A percentile compares a stretch with the other conserved stretches of the same genome.
Evolutionary conservation across 176 grass and related monocot genomes (phyloP).

Genomic region (Triticum monococcum): DNA sequence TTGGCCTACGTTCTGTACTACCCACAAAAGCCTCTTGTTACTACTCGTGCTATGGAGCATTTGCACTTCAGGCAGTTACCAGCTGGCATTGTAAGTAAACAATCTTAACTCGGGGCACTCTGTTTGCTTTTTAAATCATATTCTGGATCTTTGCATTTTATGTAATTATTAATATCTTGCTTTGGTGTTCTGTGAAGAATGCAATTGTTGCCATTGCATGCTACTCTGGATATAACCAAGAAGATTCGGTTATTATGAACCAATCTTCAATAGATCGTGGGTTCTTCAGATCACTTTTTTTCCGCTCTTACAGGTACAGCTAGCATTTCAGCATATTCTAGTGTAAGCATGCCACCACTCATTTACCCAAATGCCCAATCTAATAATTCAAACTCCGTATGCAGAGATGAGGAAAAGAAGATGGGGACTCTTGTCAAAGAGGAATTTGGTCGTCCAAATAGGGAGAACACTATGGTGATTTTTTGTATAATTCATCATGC

Average conservation of each 20-base stretch:
- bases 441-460: conserved; percentile 94
- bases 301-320: conserved; percentile 87
- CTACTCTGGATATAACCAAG: conserved; percentile 99
- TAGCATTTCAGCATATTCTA: conserved; percentile 8
- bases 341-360: background rate
- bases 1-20: conserved; percentile 98
- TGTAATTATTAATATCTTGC: conserved; percentile 28
- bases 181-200: conserved; percentile 65
- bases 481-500: conserved; percentile 10
- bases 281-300: conserved; percentile 94
- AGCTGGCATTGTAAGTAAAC: conserved; percentile 92
- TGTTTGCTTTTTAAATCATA: background rate
- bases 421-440: conserved; percentile 98
- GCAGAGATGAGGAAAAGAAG: conserved; percentile 97
- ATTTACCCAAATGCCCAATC: conserved; percentile 7
- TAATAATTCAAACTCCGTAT: background rate
- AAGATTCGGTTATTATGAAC: conserved; percentile 99
- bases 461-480: conserved; percentile 92
- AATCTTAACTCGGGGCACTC: background rate
- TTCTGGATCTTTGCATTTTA: conserved; percentile 6
- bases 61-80: conserved; percentile 97
- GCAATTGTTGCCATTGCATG: conserved; percentile 99
- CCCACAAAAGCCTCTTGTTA: conserved; percentile 97
- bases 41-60: conserved; percentile 99
- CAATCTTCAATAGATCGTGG: conserved; percentile 99